Evolutionary conservation across 2,329 filamentous ascomycete genomes (phyloP), one percentile per base, ranked within the genome.

Genomic region (Xylariaceae sp.): DNA sequence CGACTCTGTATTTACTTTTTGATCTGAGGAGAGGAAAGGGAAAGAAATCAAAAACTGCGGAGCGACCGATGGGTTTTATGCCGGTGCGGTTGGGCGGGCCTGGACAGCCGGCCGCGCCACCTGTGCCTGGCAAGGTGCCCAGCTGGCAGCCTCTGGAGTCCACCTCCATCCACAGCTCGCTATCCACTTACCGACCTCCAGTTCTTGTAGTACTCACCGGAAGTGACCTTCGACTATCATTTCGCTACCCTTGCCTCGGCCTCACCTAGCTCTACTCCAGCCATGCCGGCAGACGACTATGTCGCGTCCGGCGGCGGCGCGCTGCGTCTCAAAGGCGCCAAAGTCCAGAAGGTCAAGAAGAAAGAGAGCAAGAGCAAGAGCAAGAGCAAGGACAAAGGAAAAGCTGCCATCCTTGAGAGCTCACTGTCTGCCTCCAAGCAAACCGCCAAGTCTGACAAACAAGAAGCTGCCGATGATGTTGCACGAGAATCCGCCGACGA

Each of bases 281-380:
- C 22, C 41, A 90, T 90, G 87, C 80, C 85, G 19, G 78, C 82
- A 48, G 85, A 88, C 67, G 89, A 95, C 59, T 95, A 95, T 73
- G 70, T 77, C 42, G 73, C 82, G 54, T 70, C 75, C 49, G 78
- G 80, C 53, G 82, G 85, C 62, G 90, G 90, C 60, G 86, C 86
- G 53, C 80, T 96, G 32, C 92, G 89, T 66, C 80, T 96, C 52
- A 96, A 96, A 73, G 90, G 90, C 62, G 80, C 75, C 54, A 85
- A 83, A 62, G 73, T 81, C 30, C 68, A 78, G 54, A 84, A 81
- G 62, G 73, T 81, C 57, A 83, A 86, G 63, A 86, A 83, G 66
- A 87, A 82, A 68, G 81, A 75, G 62, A 75, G 74, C 61, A 68
- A 73, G 55, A 42, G 18, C 43, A 72, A 75, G 62, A 75, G 74